Base-by-base conservation (phyloP, 257 asterid genomes). In the Solanum clarkiae region DNA sequence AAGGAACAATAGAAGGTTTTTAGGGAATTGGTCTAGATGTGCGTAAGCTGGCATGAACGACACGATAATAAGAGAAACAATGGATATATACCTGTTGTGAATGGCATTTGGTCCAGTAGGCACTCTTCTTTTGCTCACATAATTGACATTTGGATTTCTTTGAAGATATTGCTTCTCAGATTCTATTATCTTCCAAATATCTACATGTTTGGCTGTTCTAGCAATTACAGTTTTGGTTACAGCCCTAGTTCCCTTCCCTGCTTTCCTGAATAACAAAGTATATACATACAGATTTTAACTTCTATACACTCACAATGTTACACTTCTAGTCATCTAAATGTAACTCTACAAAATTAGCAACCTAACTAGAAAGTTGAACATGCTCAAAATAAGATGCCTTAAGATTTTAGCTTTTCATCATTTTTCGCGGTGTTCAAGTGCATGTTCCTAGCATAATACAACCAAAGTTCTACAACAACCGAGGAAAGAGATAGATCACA, bases 61-160 rank as follows among this genome's bases (percentile, higher is more conserved):
- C 45, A 42, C 8, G 45, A 7, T 42, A 5, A 42, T 42, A 42
- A 42, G 45, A 42, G 44, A 7, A 42, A 42, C 44, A 5, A 26
- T 59, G 9, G 66, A 59, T 29, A 24, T 44, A 8, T 32, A 71
- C 53, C 85, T 66, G 85, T 65, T 80, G 24, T 81, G 85, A 83
- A 95, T 93, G 68, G 98, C 98, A 88, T 93, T 94, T 87, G 98
- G 96, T 66, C 97, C 98, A 88, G 88, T 90, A 32, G 98, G 98
- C 5, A 95, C 94, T 90, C 93, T 90, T 86, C 98, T 91, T 91
- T 90, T 92, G 93, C 94, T 94, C 84, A 92, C 94, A 85, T 74
- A 88, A 80, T 66, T 84, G 87, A 92, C 68, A 77, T 85, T 72
- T 79, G 86, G 87, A 62, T 59, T 42, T 70, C 81, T 84, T 66